These are phyloP conservation scores for Hericium alpestre DNA, from an alignment of 768 basidiomycete species.

Conservation along the genomic window DNA sequence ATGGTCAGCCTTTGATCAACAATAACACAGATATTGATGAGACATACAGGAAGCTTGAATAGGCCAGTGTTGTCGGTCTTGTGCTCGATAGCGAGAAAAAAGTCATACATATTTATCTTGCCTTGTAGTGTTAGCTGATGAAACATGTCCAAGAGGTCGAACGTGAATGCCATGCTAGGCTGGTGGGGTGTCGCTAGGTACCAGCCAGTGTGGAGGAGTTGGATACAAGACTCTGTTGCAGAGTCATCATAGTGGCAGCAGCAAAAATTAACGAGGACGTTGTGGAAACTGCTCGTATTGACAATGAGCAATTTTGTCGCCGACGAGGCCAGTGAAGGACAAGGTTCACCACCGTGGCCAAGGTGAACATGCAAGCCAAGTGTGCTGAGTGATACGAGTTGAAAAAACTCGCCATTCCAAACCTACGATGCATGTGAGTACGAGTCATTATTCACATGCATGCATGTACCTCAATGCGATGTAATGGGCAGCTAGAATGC, in stretches of 20 bases:
- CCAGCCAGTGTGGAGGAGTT: neutral
- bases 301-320: too few species aligned
- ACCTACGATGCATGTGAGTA: too few species aligned
- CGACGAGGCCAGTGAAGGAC: too few species aligned
- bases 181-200: neutral
- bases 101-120: neutral
- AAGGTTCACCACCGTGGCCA: too few species aligned
- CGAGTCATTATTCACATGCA: too few species aligned
- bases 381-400: too few species aligned
- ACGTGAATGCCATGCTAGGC: neutral
- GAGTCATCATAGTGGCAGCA: neutral
- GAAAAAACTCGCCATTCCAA: too few species aligned
- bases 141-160: neutral
- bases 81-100: neutral
- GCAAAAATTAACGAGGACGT: neutral
- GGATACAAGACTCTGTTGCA: neutral
- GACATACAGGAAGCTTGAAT: neutral
- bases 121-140: neutral
- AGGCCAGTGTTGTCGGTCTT: neutral
- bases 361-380: too few species aligned
- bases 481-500: too few species aligned
- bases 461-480: too few species aligned
- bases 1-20: neutral
- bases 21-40: neutral
- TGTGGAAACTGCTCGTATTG: too few species aligned